These are phyloP conservation scores for Ambrosia artemisiifolia DNA, from an alignment of 129 eudicot species.

Conservation along the genomic window DNA sequence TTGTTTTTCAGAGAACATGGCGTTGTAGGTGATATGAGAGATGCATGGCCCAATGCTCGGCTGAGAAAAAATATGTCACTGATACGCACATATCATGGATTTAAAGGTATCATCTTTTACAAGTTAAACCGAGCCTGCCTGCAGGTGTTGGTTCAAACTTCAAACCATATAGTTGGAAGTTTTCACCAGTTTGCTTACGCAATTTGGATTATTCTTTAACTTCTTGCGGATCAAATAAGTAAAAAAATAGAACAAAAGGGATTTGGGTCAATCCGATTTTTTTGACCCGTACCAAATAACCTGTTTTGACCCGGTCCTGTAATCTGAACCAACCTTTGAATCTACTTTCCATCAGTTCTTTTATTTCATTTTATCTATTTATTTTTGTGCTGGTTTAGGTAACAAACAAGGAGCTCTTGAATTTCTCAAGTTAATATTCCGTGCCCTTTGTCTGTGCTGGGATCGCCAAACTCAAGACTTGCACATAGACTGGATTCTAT, in stretches of 20 bases:
- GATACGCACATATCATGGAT: slow-evolving; percentile 91
- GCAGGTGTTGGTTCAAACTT: neutral
- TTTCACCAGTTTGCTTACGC: neutral
- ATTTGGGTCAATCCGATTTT: neutral
- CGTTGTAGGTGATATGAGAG: slow-evolving; percentile 97
- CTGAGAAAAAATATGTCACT: slow-evolving; percentile 83
- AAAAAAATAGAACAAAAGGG: neutral
- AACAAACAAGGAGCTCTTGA: slow-evolving; percentile 88
- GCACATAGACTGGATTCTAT: slow-evolving; percentile 87
- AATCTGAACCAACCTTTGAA: neutral
- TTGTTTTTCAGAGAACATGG: slow-evolving; percentile 75
- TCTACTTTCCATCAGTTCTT: neutral
- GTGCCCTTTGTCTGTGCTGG: slow-evolving; percentile 99
- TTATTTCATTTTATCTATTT: neutral
- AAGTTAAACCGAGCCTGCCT: neutral
- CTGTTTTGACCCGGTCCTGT: neutral
- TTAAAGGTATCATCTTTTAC: slow-evolving; percentile 54
- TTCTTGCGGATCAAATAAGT: neutral
- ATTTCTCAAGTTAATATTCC: slow-evolving; percentile 72
- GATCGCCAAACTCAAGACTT: slow-evolving; percentile 99
- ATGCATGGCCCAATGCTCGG: slow-evolving; percentile 96
- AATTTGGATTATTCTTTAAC: neutral
- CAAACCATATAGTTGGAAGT: neutral
- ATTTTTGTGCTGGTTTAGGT: slow-evolving; percentile 37
- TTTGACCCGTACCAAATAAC: neutral